Evolutionary conservation across 2,329 filamentous ascomycete genomes (phyloP), one percentile per base, ranked within the genome.

Genomic region (Aureobasidium namibiae): DNA sequence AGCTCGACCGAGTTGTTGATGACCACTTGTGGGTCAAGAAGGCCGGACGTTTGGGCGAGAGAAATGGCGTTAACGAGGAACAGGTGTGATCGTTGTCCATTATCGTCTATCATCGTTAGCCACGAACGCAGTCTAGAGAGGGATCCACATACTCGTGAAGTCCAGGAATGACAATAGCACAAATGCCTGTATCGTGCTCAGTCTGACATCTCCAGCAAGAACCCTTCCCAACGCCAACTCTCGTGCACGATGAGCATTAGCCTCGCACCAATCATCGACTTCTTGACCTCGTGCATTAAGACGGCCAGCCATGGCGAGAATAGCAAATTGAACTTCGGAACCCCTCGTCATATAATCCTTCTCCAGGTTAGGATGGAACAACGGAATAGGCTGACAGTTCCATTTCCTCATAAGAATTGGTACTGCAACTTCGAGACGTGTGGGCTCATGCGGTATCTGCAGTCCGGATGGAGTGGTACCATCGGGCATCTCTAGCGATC

Each of bases 311-410:
- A 59, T 49, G 11, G 56, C 56, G 4, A 59, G 44, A 18, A 59
- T 59, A 10, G 56, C 56, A 16, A 50, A 49, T 13, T 49, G 44
- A 7, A 59, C 23, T 36, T 59, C 56, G 34, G 33, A 45, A 4
- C 46, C 56, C 31, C 56, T 41, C n/a, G 36, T 21, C 7, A 16
- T 7, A 14, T 49, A 59, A 36, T 59, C 56, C n/a, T 50, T 49
- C 18, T 59, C 56, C 41, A 59, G 18, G 9, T 50, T 49, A 2
- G 56, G 56, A 44, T 59, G 56, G 8, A 59, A 59, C 14, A 59
- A 36, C 1, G 46, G 56, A 13, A 59, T 36, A 24, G 56, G 56
- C 26, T 59, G 56, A n/a, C 56, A 49, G 23, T 59, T 49, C 44
- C 56, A 59, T 49, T 50, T 49, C 36, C 45, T 39, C 36, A 59